Conservation (phyloP, 75 land plant genomes). For the Azolla pinnata region DNA sequence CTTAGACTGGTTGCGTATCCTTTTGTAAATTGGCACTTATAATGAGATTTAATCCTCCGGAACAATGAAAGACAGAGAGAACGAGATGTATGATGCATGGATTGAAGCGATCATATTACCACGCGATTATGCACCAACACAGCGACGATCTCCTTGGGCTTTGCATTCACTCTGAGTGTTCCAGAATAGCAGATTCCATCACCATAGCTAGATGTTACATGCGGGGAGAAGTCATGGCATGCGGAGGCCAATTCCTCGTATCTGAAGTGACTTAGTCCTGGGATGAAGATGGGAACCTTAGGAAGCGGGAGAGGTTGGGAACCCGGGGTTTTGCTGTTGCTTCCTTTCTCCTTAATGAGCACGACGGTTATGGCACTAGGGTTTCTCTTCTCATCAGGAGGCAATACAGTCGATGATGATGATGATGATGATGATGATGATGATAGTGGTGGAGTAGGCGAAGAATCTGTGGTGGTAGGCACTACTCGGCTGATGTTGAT, state of each 20-base stretch:
- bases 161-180: slow-evolving; percentile 33
- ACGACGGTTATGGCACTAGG: too few species aligned
- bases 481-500: too few species aligned
- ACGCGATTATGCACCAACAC: slow-evolving; percentile 43
- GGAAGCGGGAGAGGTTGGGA: slow-evolving; percentile 82
- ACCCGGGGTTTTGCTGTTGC: slow-evolving; percentile 25
- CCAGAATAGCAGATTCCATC: slow-evolving; percentile 32
- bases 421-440: too few species aligned
- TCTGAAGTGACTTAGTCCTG: slow-evolving; percentile 29
- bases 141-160: slow-evolving; percentile 46
- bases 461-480: too few species aligned
- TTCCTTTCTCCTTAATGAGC: slow-evolving; percentile 22
- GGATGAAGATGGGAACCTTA: slow-evolving; percentile 19
- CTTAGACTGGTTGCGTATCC: too few species aligned
- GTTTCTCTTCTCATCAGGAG: too few species aligned
- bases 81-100: too few species aligned
- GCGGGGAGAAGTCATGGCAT: slow-evolving; percentile 53
- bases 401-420: too few species aligned
- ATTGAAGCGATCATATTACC: too few species aligned
- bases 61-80: neutral
- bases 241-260: slow-evolving; percentile 57
- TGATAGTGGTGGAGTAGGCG: too few species aligned
- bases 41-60: neutral
- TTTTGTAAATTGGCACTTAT: too few species aligned
- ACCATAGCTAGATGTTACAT: slow-evolving; percentile 58